These are phyloP conservation scores for Globisporangium irregulare DNA, from an alignment of 352 stramenopile species.

Conservation along the genomic window DNA sequence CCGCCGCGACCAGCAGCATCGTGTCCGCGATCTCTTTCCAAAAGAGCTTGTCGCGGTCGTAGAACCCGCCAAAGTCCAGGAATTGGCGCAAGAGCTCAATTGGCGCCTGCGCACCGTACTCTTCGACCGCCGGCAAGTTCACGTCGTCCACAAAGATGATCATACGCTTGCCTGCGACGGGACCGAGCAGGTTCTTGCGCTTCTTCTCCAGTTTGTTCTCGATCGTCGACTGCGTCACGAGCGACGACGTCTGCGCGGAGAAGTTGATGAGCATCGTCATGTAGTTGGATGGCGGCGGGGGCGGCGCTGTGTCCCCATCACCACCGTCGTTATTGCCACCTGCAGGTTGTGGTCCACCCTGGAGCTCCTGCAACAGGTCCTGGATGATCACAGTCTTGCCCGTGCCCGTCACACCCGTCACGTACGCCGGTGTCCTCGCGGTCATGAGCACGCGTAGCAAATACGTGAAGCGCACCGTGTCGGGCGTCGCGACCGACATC, in stretches of 20 bases:
- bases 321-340: constrained; percentile 14
- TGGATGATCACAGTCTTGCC: constrained; percentile 89
- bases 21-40: constrained; percentile 96
- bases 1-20: constrained; percentile 88
- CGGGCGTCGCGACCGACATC: constrained; percentile 75
- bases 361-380: constrained; percentile 62
- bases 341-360: constrained; percentile 20
- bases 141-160: constrained; percentile 96
- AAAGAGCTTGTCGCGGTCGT: constrained; percentile 96
- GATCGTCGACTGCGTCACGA: constrained; percentile 89
- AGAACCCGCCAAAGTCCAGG: constrained; percentile 94
- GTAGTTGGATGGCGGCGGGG: constrained; percentile 37
- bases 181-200: constrained; percentile 91
- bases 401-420: constrained; percentile 88
- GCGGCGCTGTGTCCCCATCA: constrained; percentile 17
- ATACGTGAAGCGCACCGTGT: constrained; percentile 71
- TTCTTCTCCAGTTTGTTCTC: constrained; percentile 95
- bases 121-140: constrained; percentile 92
- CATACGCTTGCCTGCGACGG: constrained; percentile 84
- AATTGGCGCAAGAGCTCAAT: constrained; percentile 95
- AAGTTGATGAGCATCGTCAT: constrained; percentile 90
- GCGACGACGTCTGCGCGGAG: constrained; percentile 87
- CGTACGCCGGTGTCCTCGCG: constrained; percentile 78
- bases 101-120: constrained; percentile 92
- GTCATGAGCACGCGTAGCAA: constrained; percentile 50